Evolutionary conservation across 495 filamentous ascomycete genomes (phyloP), one percentile per base, ranked within the genome.

Genomic region (Geoglossum glabrum): DNA sequence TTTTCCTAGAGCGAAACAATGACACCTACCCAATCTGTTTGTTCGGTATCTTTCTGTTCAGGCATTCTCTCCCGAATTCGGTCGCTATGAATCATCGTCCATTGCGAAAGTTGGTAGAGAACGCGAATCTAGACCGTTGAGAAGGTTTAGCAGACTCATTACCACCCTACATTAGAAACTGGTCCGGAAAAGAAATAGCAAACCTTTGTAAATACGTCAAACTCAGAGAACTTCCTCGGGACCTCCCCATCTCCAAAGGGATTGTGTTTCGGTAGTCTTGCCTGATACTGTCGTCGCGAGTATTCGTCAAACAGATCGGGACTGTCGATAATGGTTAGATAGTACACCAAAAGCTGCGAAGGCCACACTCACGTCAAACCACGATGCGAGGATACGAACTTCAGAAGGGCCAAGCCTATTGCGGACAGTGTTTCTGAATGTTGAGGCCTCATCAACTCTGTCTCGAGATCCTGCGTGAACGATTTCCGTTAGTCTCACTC

Each of bases 281-380:
- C 81, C 62, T 85, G 71, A 70, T 87, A 98, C 69, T 96, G 90
- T 55, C 87, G 81, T 61, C 87, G 81, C 50, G 90, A 86, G 60
- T 96, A 94, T 66, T 97, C 89, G 66, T 97, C 88, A 62, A 97
- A 97, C 50, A 90, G 79, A 8, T 90, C 90, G 26, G 75, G 81
- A 2, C 90, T 96, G 61, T 3, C 17, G 2, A 47, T 19, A 23
- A 19, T n/a, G 19, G 21, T 58, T 28, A 58, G 57, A 40, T 43
- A 58, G 61, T 46, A 1, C 17, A 60, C 27, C 52, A 46, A 55
- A 60, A 9, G 0, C 43, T 6, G 30, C 57, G 33, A 54, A 59
- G 25, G 54, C 23, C 17, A 27, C 36, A 76, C 87, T 62, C 81
- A 92, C 86, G 82, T 90, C 8, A 97, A 74, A 60, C 89, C 88